Evolutionary conservation across 2,329 filamentous ascomycete genomes (phyloP).

Genomic region (Drechslerella coelobrocha): DNA sequence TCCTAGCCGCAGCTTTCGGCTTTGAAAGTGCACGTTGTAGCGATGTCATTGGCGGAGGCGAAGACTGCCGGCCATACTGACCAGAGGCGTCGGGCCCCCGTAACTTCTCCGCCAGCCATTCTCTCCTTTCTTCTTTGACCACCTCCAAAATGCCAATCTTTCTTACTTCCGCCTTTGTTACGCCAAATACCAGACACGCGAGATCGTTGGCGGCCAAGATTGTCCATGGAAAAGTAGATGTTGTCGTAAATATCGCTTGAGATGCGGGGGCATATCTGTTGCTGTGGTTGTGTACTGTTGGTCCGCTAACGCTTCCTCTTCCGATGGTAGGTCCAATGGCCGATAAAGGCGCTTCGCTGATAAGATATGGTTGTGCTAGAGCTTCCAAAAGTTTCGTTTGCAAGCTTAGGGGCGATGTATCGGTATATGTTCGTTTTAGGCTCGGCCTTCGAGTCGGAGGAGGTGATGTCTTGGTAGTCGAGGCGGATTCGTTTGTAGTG

Average conservation of each 20-base stretch:
- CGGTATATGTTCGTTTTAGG: constrained; percentile 86
- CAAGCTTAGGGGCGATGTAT: constrained; percentile 74
- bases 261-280: constrained; percentile 89
- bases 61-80: constrained; percentile 30
- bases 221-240: constrained; percentile 87
- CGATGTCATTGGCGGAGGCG: constrained; percentile 35
- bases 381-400: constrained; percentile 86
- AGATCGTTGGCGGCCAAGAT: constrained; percentile 96
- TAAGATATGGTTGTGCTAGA: constrained; percentile 79
- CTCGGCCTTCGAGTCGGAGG: constrained; percentile 69
- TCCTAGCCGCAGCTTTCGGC: constrained; percentile 23
- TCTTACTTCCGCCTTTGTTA: constrained; percentile 91
- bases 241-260: constrained; percentile 98
- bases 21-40: constrained; percentile 42
- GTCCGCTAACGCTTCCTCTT: constrained; percentile 56
- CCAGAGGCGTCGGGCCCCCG: constrained; percentile 66
- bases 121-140: constrained; percentile 83
- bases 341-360: constrained; percentile 55
- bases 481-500: constrained; percentile 66
- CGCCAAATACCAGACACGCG: constrained; percentile 97
- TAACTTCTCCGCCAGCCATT: constrained; percentile 88
- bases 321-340: constrained; percentile 36
- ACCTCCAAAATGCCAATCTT: constrained; percentile 96
- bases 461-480: constrained; percentile 64
- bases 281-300: constrained; percentile 81